Base-by-base conservation (phyloP, 805 yeast species). In the Teunomyces funiuensis region DNA sequence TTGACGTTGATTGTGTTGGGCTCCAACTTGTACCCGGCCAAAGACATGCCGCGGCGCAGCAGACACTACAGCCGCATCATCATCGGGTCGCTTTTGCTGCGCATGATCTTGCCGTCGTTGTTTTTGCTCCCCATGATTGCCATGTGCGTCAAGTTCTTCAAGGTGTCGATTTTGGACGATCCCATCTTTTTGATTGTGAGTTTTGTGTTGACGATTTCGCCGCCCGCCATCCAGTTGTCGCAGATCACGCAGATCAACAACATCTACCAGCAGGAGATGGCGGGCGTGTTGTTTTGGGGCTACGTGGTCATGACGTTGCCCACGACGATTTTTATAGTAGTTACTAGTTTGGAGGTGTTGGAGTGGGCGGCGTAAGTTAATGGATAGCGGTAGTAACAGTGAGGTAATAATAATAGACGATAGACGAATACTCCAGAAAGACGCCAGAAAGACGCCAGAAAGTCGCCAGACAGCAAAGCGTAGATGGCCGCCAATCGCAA, bases 171-270 rank as follows among this genome's bases (percentile, higher is more conserved):
- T 26, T 66, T 85, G 59, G 88, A 83, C 57, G 95, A 85, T 59
- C 95, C 95, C 27, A 85, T 85, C 30, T 85, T 85, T 54, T 66
- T 85, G 53, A 79, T 85, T 45, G 90, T 86, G 31, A 80, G 88
- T 8, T 85, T 85, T 54, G 72, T 85, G 22, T 72, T 85, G 47
- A 85, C 90, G 1, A 78, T 84, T 3, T 78, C 89, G 1, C 93
- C 95, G 2, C 93, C 95, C 2, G 93, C 91, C 4, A 85, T 85
- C 50, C 95, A 85, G 61, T 67, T 85, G 42, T 82, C 89, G 17
- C 95, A 85, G 57, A 85, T 85, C 46, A 83, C 88, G 41, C 91
- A 84, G 55, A 66, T 85, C 52, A 85, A 85, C 58, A 83, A 80
- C 50, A 70, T 85, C 34, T 85, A 77, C 60, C 90, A 85, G 57